Conservation (phyloP, 2,329 filamentous ascomycete genomes). For the Chrysoporthe cubensis region DNA sequence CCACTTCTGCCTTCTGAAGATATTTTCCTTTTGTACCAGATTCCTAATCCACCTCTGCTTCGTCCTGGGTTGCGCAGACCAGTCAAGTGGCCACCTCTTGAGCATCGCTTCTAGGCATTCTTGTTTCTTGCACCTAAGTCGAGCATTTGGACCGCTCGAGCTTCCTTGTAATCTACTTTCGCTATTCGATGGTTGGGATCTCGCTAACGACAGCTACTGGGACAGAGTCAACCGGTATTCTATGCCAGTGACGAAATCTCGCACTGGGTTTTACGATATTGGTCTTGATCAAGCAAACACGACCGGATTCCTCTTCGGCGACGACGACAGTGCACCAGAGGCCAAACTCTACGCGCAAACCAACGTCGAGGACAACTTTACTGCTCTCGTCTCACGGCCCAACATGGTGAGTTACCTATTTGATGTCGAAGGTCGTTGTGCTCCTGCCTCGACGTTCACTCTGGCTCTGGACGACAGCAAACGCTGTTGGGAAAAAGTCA, state of each 20-base stretch:
- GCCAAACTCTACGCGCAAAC: slow-evolving; percentile 73
- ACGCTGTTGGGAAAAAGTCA: slow-evolving; percentile 2
- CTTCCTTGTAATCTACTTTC: slow-evolving; percentile 1
- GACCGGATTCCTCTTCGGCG: slow-evolving; percentile 82
- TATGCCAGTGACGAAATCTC: slow-evolving; percentile 80
- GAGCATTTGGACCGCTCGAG: background rate
- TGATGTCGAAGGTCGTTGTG: background rate
- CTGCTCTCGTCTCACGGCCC: slow-evolving; percentile 72
- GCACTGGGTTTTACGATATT: slow-evolving; percentile 68
- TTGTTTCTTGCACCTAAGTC: slow-evolving; percentile 1
- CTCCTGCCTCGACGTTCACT: background rate
- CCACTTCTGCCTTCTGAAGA: background rate
- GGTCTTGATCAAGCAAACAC: slow-evolving; percentile 83
- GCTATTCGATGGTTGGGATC: background rate
- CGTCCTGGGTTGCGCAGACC: background rate
- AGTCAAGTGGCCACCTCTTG: background rate
- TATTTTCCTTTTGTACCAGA: background rate
- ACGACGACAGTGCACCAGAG: slow-evolving; percentile 69
- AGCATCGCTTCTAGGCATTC: slow-evolving; percentile 1
- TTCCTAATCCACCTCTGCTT: background rate
- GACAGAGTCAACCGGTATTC: slow-evolving; percentile 85
- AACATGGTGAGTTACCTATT: slow-evolving; percentile 47
- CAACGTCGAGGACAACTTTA: slow-evolving; percentile 82
- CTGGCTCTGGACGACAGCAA: slow-evolving; percentile 7
- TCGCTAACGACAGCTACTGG: slow-evolving; percentile 18